Conservation (phyloP, 2,329 filamentous ascomycete genomes). For the Xylariomycetidae sp. region DNA sequence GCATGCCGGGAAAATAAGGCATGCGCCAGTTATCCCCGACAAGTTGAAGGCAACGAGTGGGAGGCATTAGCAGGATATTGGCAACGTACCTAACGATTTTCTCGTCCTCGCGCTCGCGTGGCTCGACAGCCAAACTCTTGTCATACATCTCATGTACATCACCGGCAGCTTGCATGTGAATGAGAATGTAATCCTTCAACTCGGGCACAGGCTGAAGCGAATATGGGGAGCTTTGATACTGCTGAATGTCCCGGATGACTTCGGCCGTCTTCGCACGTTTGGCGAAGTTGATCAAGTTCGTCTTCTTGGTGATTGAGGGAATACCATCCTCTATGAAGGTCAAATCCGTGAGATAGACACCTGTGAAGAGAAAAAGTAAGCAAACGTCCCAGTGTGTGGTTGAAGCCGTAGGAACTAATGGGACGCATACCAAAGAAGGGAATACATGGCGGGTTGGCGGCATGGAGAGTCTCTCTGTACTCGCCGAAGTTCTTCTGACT, state of each 20-base stretch:
- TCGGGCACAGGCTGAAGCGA: conserved; percentile 82
- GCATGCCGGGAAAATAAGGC: conserved; percentile 7
- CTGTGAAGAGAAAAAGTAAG: conserved; percentile 35
- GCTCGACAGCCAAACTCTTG: conserved; percentile 87
- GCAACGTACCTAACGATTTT: conserved; percentile 90
- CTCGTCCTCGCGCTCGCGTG: conserved; percentile 93
- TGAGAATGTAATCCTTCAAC: conserved; percentile 92
- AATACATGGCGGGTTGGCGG: conserved; percentile 92
- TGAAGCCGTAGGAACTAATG: neutral
- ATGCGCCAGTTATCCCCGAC: conserved; percentile 17
- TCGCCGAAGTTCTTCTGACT: conserved; percentile 98
- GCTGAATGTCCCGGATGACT: conserved; percentile 96
- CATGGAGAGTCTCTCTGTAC: conserved; percentile 88
- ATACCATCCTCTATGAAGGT: conserved; percentile 99
- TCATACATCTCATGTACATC: conserved; percentile 99
- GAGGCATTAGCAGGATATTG: neutral
- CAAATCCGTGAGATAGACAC: conserved; percentile 92
- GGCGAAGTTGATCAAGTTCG: conserved; percentile 95
- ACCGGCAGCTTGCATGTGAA: conserved; percentile 89
- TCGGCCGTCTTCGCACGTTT: conserved; percentile 97
- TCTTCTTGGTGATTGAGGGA: conserved; percentile 91
- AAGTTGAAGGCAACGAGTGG: conserved; percentile 3
- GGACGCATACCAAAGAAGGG: conserved; percentile 80
- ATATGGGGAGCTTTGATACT: conserved; percentile 98
- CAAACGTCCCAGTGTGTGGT: neutral